phyloP scores from a whole-genome alignment of 805 yeast genomes.

The Barnettozyma salicaria region DNA sequence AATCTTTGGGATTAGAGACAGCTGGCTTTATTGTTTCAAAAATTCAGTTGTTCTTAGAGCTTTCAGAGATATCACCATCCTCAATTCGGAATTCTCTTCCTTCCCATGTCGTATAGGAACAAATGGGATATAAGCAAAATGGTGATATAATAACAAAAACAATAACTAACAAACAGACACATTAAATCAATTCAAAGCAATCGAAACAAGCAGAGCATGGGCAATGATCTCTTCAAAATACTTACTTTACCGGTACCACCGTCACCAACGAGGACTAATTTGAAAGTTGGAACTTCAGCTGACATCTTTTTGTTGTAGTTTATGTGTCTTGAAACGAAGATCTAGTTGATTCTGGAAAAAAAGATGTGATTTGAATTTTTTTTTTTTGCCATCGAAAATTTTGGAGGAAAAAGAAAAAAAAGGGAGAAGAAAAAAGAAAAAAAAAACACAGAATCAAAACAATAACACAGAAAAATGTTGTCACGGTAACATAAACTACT shows the following conservation, averaged over 20 bases:
- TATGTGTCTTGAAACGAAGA: slow-evolving; percentile 2
- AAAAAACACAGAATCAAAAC: too few species aligned
- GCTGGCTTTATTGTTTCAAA: background rate
- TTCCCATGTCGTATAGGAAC: slow-evolving; percentile 2
- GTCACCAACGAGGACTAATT: slow-evolving; percentile 98
- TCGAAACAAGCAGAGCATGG: too few species aligned
- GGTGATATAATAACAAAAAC: background rate
- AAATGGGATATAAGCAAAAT: slow-evolving; percentile 1
- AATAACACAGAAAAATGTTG: too few species aligned
- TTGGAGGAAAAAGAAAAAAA: background rate
- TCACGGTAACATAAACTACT: too few species aligned
- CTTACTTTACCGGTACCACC: slow-evolving; percentile 99
- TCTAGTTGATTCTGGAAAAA: background rate
- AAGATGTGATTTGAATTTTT: slow-evolving; percentile 3
- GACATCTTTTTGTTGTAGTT: slow-evolving; percentile 39
- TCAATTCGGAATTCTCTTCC: too few species aligned
- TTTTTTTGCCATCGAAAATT: slow-evolving; percentile 13
- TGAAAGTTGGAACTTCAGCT: slow-evolving; percentile 87
- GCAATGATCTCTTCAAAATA: too few species aligned
- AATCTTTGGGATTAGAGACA: background rate
- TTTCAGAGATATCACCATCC: too few species aligned
- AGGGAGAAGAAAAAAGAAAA: too few species aligned
- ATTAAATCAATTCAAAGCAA: too few species aligned
- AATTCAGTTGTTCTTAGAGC: too few species aligned
- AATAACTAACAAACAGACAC: too few species aligned